A percentile compares a stretch with the other conserved stretches of the same genome.
Evolutionary conservation across 1,139 yeast genomes (phyloP).

Genomic region (Zygosaccharomyces pseudobailii): DNA sequence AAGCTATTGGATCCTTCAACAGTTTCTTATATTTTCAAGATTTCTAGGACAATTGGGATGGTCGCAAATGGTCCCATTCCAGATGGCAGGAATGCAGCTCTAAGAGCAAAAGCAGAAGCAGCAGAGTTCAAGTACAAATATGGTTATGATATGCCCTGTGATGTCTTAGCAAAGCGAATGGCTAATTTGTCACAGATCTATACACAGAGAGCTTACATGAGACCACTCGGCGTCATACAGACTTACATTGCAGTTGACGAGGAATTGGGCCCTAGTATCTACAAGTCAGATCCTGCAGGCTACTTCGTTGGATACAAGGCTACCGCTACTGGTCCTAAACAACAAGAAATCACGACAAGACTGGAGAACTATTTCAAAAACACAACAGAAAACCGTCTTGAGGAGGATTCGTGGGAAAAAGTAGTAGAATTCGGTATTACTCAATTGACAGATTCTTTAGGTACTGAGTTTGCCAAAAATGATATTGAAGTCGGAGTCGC

Average conservation of each 20-base stretch:
- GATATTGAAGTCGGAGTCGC: constrained; percentile 94
- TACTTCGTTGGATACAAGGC: constrained; percentile 90
- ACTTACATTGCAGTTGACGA: constrained; percentile 87
- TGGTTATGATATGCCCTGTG: constrained; percentile 97
- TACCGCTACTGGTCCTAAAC: constrained; percentile 94
- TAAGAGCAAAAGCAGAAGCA: constrained; percentile 88
- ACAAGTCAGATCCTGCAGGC: constrained; percentile 97
- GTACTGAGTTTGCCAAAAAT: constrained; percentile 88
- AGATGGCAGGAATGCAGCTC: constrained; percentile 87
- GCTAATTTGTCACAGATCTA: constrained; percentile 92
- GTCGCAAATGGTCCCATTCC: constrained; percentile 96
- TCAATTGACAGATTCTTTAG: constrained; percentile 77
- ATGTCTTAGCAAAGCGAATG: constrained; percentile 87
- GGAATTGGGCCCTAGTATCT: constrained; percentile 83
- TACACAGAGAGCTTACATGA: constrained; percentile 98
- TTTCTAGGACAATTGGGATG: constrained; percentile 80
- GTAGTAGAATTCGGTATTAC: constrained; percentile 88
- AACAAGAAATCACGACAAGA: constrained; percentile 88
- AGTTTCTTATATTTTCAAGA: constrained; percentile 77
- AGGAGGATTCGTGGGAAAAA: constrained; percentile 78
- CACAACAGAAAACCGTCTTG: constrained; percentile 15
- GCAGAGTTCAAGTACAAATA: constrained; percentile 91
- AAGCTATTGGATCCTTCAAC: constrained; percentile 82
- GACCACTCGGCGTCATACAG: constrained; percentile 91
- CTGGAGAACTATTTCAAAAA: constrained; percentile 84